Evolutionary conservation across 306 rosid genomes (phyloP).

Genomic region (barrel medic (Medicago truncatula)): DNA sequence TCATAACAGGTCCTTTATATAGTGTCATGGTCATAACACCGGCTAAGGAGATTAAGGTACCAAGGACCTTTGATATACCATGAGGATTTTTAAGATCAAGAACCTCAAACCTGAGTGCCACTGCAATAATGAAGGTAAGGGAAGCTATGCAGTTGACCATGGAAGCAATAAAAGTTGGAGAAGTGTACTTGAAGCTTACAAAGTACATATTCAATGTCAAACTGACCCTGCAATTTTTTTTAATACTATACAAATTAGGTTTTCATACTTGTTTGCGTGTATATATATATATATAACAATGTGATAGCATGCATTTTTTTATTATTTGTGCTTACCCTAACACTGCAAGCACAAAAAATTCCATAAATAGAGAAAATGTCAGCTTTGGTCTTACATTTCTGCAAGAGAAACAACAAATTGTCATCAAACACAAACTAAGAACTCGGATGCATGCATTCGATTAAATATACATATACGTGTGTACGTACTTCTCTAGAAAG

Average conservation of each 20-base stretch:
- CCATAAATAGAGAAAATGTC: constrained; percentile 62
- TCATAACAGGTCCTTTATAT: constrained; percentile 68
- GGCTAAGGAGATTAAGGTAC: constrained; percentile 70
- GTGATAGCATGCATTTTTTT: background rate
- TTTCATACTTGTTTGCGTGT: background rate
- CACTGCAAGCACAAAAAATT: constrained; percentile 80
- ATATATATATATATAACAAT: background rate
- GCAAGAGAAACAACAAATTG: constrained; percentile 35
- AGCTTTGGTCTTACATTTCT: constrained; percentile 76
- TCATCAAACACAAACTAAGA: background rate
- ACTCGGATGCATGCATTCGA: background rate
- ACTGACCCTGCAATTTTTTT: constrained; percentile 52
- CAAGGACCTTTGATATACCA: constrained; percentile 71
- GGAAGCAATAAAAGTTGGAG: constrained; percentile 79
- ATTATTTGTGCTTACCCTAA: constrained; percentile 62
- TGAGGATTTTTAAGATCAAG: constrained; percentile 56
- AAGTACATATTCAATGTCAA: constrained; percentile 73
- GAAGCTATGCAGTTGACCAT: constrained; percentile 72
- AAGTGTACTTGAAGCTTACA: constrained; percentile 77
- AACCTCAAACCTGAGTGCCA: constrained; percentile 62
- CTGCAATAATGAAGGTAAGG: constrained; percentile 79
- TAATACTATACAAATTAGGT: background rate
- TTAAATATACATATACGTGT: background rate
- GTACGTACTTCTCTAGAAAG: constrained; percentile 68
- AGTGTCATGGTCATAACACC: constrained; percentile 87